Base-by-base conservation (phyloP, 1,139 yeast species). In the Sugiyamaella novakii region DNA sequence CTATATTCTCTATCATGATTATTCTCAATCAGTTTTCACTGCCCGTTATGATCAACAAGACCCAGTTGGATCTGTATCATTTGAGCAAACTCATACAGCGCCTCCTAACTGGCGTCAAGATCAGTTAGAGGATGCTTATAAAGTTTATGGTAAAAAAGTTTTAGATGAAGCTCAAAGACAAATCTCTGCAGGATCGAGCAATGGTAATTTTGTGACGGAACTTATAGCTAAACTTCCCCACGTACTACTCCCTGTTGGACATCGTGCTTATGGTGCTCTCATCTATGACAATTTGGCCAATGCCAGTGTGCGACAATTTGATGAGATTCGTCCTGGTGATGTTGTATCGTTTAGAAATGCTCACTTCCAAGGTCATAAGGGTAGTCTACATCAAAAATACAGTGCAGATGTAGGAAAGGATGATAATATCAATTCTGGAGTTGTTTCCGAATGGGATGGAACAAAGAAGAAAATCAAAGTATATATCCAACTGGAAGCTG, bases 241-340 rank as follows among this genome's bases (percentile, higher is more conserved):
- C 19, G 69, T 77, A 18, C 62, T 86, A 19, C 78, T 77, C 27
- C 79, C 87, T 0, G 77, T 87, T 46, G 95, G 87, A 0, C 67
- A 71, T 42, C 79, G 84, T 58, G 77, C 88, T 0, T 87, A 71
- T 66, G 98, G 98, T 35, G 84, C 80, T 0, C 73, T 83, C 1
- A 74, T 91, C 42, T 87, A 85, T 66, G 72, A 75, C 59, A 83
- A 82, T 62, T 67, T 78, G 53, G 80, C 78, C 60, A 80, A 80
- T 59, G 74, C 78, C 43, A 81, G 81, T 34, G 78, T 81, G 11
- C 73, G 76, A 17, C 79, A 78, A 56, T 59, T 71, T 27, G 92
- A 82, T 49, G 87, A 81, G 40, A 78, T 88, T 50, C 76, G 78
- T 45, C 83, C 94, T 0, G 98, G 98, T 51, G 98, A 92, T 64